These are phyloP conservation scores for Clausena lansium DNA, from an alignment of 345 rosid genomes.

Conservation along the genomic window DNA sequence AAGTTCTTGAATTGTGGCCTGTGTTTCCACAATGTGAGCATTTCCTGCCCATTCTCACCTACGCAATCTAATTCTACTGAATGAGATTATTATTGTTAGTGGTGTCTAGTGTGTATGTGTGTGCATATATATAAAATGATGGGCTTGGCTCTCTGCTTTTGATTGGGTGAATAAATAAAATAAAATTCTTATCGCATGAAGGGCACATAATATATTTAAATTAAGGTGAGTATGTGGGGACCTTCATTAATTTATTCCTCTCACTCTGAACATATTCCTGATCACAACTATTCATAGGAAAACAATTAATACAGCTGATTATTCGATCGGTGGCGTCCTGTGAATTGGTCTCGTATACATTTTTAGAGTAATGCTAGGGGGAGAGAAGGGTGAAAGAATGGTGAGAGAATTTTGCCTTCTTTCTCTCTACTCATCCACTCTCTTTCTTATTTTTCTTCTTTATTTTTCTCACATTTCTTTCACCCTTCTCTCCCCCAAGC, in stretches of 20 bases:
- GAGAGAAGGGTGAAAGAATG: too few relatives aligned
- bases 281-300: background rate
- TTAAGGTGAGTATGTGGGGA: background rate
- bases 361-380: too few relatives aligned
- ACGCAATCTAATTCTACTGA: background rate
- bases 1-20: slow-evolving; percentile 42
- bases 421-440: too few relatives aligned
- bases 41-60: slow-evolving; percentile 33
- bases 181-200: background rate
- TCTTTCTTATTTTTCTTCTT: too few relatives aligned
- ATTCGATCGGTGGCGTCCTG: background rate
- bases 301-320: background rate
- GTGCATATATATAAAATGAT: background rate
- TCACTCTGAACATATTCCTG: background rate
- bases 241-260: background rate
- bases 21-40: slow-evolving; percentile 38
- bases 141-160: background rate
- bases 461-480: too few relatives aligned
- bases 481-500: too few relatives aligned
- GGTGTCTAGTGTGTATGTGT: background rate
- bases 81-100: background rate
- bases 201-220: background rate
- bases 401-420: too few relatives aligned
- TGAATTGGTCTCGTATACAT: background rate
- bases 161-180: background rate